phyloP scores from a whole-genome alignment of 2,329 filamentous ascomycete genomes.

The Pestalotiopsis sp. region DNA sequence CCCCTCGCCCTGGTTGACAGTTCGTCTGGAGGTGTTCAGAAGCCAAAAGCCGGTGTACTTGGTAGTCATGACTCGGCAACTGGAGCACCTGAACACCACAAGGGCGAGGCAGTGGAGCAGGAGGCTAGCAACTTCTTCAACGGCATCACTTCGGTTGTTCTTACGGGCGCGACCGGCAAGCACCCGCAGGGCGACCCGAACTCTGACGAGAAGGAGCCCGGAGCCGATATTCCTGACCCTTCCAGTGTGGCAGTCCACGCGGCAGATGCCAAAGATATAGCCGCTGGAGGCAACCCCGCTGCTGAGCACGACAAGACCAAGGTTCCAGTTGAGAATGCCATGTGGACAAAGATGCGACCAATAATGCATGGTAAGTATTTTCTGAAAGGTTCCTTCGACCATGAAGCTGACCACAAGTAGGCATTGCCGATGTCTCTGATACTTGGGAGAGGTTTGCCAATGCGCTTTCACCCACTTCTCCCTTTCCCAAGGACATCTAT shows the following conservation, averaged over 20 bases:
- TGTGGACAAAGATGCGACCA: conserved; percentile 77
- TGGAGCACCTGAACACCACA: conserved; percentile 80
- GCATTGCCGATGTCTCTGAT: conserved; percentile 48
- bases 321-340: conserved; percentile 73
- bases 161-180: conserved; percentile 77
- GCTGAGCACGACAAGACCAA: conserved; percentile 74
- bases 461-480: conserved; percentile 64
- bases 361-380: conserved; percentile 57
- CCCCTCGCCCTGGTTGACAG: conserved; percentile 73
- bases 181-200: conserved; percentile 68
- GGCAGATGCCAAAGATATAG: conserved; percentile 43
- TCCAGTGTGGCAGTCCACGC: conserved; percentile 39
- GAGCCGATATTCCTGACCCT: conserved; percentile 33
- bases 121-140: conserved; percentile 83
- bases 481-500: conserved; percentile 58
- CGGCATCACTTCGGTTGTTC: conserved; percentile 69
- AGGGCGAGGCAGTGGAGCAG: conserved; percentile 81
- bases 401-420: neutral
- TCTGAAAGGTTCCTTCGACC: too few species aligned
- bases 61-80: conserved; percentile 78
- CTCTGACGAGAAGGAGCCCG: conserved; percentile 29
- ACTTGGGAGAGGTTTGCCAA: conserved; percentile 55
- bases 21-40: conserved; percentile 74
- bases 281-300: conserved; percentile 48
- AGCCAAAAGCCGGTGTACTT: conserved; percentile 73